phyloP scores from a whole-genome alignment of 2,329 filamentous ascomycete genomes.

The Zymoseptoria tritici region DNA sequence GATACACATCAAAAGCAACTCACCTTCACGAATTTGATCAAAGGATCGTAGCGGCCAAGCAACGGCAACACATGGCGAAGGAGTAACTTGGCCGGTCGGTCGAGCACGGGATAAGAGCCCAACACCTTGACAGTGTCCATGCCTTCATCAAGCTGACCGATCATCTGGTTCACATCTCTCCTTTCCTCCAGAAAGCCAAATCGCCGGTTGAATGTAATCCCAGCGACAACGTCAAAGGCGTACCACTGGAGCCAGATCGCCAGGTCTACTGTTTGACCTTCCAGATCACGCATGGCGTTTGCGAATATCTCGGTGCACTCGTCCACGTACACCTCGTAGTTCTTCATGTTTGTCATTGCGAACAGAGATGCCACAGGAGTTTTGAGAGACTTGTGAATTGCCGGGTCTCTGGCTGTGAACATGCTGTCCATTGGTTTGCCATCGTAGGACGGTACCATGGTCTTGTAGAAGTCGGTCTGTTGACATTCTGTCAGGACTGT shows the following conservation, averaged over 20 bases:
- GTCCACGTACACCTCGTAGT: slow-evolving; percentile 71
- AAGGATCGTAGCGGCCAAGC: not conserved
- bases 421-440: slow-evolving; percentile 3
- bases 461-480: slow-evolving; percentile 6
- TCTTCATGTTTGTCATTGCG: slow-evolving; percentile 57
- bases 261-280: slow-evolving; percentile 1
- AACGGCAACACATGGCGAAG: not conserved
- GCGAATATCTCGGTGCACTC: slow-evolving; percentile 60
- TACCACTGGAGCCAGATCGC: slow-evolving; percentile 8
- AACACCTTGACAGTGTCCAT: slow-evolving; percentile 1
- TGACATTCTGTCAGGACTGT: not conserved
- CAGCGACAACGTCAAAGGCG: slow-evolving; percentile 15
- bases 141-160: slow-evolving; percentile 1
- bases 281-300: slow-evolving; percentile 1
- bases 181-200: slow-evolving; percentile 15
- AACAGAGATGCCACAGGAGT: slow-evolving; percentile 14
- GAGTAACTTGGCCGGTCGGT: slow-evolving; percentile 7
- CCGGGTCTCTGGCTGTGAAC: slow-evolving; percentile 1
- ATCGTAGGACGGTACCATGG: not conserved
- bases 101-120: slow-evolving; percentile 6
- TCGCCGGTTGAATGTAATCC: slow-evolving; percentile 12
- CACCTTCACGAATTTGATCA: not conserved
- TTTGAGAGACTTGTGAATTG: slow-evolving; percentile 15
- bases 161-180: slow-evolving; percentile 6
- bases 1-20: not conserved